Base-by-base conservation (phyloP, 257 asterid species). In the Jacaranda copaia region DNA sequence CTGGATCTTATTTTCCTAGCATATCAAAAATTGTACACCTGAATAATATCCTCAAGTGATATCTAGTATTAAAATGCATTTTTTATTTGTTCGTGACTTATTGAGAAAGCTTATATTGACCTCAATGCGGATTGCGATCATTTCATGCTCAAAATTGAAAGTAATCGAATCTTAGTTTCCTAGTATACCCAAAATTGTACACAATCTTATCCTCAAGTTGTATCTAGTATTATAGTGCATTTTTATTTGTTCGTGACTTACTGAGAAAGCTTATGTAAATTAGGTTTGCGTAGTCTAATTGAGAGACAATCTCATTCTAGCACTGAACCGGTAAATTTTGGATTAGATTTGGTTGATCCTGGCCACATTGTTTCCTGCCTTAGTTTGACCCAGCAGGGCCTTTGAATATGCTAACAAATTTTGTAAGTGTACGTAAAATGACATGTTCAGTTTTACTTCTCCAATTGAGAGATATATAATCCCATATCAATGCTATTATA, bases 321-420 rank as follows among this genome's bases (percentile, higher is more conserved):
- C 20, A 15, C 58, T 0, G 14, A 25, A 15, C 14, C 15, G 63
- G 35, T 53, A 58, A n/a, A 42, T 56, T 25, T 40, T 40, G 60
- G 39, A 58, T 53, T 74, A 51, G 20, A 62, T 61, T n/a, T 32
- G 49, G 49, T 73, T 60, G 39, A 58, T 40, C 16, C 19, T 16
- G 19, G 39, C 20, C 39, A 46, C 20, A 19, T 42, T 6, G 60
- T 68, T 68, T 64, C 70, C 10, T 38, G 15, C 51, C 18, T 40
- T 25, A 60, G n/a, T 2, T 25, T 60, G 66, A 18, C 42, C 39
- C 45, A 35, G 45, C 74, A 51, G 51, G 53, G 58, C 46, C 51
- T 64, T 39, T 6, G 12, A 5, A 55, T 42, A 67, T 56, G 63
- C 16, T 70, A 15, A 12, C 18, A 9, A 12, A 52, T 64, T 57